Evolutionary conservation across 441 rosid species (phyloP), one percentile per base, ranked within the genome.

Genomic region (Francoa sonchifolia): DNA sequence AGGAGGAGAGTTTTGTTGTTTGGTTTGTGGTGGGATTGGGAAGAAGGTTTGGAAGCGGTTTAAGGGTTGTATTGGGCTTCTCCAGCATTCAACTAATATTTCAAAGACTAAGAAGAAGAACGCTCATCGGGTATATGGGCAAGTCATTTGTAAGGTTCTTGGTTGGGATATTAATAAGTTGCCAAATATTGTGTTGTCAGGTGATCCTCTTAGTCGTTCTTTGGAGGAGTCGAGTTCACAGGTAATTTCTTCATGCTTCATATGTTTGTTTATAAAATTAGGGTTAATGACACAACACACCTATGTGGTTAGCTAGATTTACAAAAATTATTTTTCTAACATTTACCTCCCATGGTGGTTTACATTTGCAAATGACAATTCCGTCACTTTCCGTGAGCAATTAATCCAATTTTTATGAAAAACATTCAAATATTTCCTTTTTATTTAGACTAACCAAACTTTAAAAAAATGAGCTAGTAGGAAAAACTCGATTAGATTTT

Each of bases 121-220:
- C 39, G 82, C 82, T 35, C 86, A 74, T 49, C 59, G 61, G 51
- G 74, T 71, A 35, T 69, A 55, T 49, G 79, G 63, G 32, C 58
- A 45, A 46, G 72, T 67, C 23, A 51, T 69, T 26, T 74, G 71
- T 56, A 47, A 54, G 59, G 64, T 71, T 46, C 60, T 77, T 56
- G 74, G 72, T 43, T 65, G 86, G 73, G 82, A 72, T 50, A 9
- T 56, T 42, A 48, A 62, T 18, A 33, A 6, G 50, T 65, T 70
- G 38, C 68, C 70, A 11, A 34, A 29, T 8, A 59, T 50, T 41
- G 32, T 59, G 12, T 34, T 12, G 44, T 66, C 57, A 33, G 51
- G 46, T 0, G 42, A 47, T 47, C 57, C 64, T 48, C 53, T 42
- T 4, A n/a, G 61, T 27, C 48, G 8, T 22, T 38, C 50, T 17